Evolutionary conservation across 2,329 filamentous ascomycete species (phyloP).

Genomic region (Colletotrichum zoysiae): DNA sequence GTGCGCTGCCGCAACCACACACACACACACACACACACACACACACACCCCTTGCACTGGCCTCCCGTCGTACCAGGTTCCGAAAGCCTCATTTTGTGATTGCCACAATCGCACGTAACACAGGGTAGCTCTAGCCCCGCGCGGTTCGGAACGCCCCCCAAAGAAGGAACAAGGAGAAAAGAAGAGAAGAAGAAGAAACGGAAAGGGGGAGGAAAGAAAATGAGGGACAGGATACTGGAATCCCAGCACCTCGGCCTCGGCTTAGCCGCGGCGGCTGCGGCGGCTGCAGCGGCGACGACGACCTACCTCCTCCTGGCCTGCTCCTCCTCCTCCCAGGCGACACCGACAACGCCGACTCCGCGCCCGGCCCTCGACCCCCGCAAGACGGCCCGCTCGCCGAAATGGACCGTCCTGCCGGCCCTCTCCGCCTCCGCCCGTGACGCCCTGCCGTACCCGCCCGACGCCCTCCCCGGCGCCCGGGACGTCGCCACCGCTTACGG

Average conservation of each 20-base stretch:
- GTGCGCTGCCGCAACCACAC: neutral
- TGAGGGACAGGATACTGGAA: conserved; percentile 29
- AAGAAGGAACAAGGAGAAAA: neutral
- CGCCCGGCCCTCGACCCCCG: conserved; percentile 26
- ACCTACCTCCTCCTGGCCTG: conserved; percentile 51
- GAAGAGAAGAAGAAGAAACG: neutral
- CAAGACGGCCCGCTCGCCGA: conserved; percentile 38
- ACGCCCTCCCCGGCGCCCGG: conserved; percentile 76
- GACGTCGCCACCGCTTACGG: conserved; percentile 80
- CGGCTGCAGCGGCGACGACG: conserved; percentile 47
- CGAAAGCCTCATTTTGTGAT: neutral
- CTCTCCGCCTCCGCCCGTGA: conserved; percentile 48
- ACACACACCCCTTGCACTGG: neutral
- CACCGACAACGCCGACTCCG: conserved; percentile 26
- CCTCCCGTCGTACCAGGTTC: neutral
- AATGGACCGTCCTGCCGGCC: conserved; percentile 31
- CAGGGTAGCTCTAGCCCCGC: neutral
- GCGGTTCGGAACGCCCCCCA: too few relatives aligned
- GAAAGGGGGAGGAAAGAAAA: neutral
- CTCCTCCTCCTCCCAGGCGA: conserved; percentile 44
- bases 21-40: too few relatives aligned
- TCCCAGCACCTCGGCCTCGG: conserved; percentile 34
- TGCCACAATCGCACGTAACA: neutral
- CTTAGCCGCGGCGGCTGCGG: conserved; percentile 31
- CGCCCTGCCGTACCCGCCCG: conserved; percentile 73